A percentile compares a stretch with the other conserved stretches of the same genome.
Conservation (phyloP, 805 yeast genomes). For the Hanseniaspora clermontiae region DNA sequence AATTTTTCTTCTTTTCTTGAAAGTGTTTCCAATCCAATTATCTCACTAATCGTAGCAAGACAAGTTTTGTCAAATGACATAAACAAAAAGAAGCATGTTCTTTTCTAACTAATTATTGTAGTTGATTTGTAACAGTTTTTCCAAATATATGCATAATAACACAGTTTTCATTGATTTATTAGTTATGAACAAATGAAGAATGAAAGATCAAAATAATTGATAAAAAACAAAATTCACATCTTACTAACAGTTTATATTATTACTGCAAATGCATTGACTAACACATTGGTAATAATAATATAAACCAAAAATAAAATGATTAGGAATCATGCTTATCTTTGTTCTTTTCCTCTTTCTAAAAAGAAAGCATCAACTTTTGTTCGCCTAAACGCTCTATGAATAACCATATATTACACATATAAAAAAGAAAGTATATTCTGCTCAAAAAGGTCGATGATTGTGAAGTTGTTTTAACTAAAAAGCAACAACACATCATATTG, state of each 20-base stretch:
- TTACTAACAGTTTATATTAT: slow-evolving; percentile 10
- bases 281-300: slow-evolving; percentile 3
- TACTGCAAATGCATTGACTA: not conserved
- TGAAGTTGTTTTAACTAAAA: not conserved
- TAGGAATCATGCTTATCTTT: not conserved
- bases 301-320: slow-evolving; percentile 5
- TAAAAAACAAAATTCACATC: slow-evolving; percentile 1
- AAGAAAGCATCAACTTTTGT: not conserved
- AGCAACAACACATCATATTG: not conserved
- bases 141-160: slow-evolving; percentile 12
- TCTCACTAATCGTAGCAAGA: not conserved
- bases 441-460: slow-evolving; percentile 9
- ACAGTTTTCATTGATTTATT: slow-evolving; percentile 3
- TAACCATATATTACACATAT: slow-evolving; percentile 14
- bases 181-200: slow-evolving; percentile 1
- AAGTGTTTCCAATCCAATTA: not conserved
- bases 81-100: not conserved
- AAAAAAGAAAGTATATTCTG: slow-evolving; percentile 14
- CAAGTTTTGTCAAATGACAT: not conserved
- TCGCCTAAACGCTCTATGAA: slow-evolving; percentile 8
- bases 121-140: not conserved
- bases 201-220: not conserved
- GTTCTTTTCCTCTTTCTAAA: not conserved
- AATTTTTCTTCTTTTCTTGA: too few relatives aligned
- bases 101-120: not conserved